These are phyloP conservation scores for Tetrapyrgos nigripes DNA, from an alignment of 1,284 basidiomycete genomes.

Conservation along the genomic window DNA sequence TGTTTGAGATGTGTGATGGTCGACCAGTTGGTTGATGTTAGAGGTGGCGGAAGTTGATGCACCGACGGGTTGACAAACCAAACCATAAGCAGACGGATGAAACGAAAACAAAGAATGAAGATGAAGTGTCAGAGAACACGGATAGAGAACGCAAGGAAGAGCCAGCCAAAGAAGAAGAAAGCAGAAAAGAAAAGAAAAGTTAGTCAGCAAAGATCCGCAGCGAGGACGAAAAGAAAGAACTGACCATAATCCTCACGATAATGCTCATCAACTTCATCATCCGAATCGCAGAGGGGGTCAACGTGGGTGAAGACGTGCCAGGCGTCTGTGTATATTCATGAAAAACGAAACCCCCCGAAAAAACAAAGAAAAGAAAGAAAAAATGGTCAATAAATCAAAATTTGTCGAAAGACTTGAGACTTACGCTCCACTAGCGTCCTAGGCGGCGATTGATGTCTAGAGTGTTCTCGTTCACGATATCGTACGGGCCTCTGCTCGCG, in stretches of 20 bases:
- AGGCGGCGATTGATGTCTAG: constrained; percentile 21
- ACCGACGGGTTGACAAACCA: too few species aligned
- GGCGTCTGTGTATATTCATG: constrained; percentile 49
- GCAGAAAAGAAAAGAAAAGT: constrained; percentile 4
- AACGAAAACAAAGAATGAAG: too few species aligned
- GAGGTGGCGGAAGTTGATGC: too few species aligned
- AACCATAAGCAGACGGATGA: too few species aligned
- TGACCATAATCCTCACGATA: constrained; percentile 60
- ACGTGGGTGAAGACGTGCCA: constrained; percentile 60
- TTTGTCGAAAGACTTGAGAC: too few species aligned
- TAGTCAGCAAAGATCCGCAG: constrained; percentile 14
- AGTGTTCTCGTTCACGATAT: neutral
- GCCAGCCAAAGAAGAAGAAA: too few species aligned
- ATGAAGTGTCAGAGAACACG: too few species aligned
- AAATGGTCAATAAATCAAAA: too few species aligned
- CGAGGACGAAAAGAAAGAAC: constrained; percentile 23
- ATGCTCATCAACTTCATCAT: constrained; percentile 64
- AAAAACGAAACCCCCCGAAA: constrained; percentile 13
- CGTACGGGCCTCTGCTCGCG: neutral
- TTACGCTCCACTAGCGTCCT: constrained; percentile 59
- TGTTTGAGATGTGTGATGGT: too few species aligned
- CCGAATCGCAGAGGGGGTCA: constrained; percentile 60
- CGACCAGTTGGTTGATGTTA: too few species aligned
- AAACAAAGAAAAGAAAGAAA: constrained; percentile 3
- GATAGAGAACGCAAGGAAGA: too few species aligned